These are phyloP conservation scores for Paramecium primaurelia DNA, from an alignment of 73 alveolate species.

Conservation along the genomic window DNA sequence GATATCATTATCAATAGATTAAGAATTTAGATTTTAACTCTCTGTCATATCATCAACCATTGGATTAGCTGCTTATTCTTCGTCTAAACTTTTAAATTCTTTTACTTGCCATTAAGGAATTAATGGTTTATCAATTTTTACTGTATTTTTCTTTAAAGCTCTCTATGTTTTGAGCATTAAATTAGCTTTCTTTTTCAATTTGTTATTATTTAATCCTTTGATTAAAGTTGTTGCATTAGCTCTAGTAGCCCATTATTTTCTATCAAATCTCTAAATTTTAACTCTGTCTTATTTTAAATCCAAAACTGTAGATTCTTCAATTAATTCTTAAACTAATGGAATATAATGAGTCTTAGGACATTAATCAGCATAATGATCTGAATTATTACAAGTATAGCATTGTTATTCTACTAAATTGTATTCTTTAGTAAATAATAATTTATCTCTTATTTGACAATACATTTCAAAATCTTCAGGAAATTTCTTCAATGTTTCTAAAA, in stretches of 20 bases:
- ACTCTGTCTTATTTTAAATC: neutral
- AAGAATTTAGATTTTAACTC: neutral
- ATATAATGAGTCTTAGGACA: conserved; percentile 49
- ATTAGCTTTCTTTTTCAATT: conserved; percentile 13
- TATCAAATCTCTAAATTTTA: neutral
- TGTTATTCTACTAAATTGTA: neutral
- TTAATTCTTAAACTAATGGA: neutral
- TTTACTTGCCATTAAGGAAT: neutral
- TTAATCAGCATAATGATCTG: conserved; percentile 27
- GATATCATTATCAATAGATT: neutral
- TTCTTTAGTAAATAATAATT: conserved; percentile 17
- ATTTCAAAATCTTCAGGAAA: conserved; percentile 54
- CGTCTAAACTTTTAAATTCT: neutral
- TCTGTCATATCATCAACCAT: neutral
- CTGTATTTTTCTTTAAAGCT: neutral
- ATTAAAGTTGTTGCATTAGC: neutral
- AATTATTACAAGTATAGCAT: conserved; percentile 34
- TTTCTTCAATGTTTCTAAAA: conserved; percentile 15
- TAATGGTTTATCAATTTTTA: neutral
- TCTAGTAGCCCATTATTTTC: conserved; percentile 35
- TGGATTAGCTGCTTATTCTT: neutral
- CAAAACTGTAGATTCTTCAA: neutral
- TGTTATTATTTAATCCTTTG: neutral
- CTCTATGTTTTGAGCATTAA: conserved; percentile 6
- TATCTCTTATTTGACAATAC: conserved; percentile 50